Evolutionary conservation across 257 asterid genomes (phyloP).

Genomic region (Lithospermum erythrorhizon): DNA sequence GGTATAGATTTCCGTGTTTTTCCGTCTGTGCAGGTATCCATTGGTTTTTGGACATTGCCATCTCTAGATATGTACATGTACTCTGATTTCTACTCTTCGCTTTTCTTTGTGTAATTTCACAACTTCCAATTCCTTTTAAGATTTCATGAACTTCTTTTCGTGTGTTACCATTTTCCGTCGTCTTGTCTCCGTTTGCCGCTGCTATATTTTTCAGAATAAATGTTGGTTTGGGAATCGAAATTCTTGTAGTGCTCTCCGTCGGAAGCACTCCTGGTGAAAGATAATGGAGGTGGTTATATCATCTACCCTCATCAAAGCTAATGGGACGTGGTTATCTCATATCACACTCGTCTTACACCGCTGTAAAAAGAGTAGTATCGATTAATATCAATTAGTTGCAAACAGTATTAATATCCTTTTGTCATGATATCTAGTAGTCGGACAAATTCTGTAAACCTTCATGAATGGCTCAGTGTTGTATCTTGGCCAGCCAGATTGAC

Average conservation of each 20-base stretch:
- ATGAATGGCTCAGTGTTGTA: no score
- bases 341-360: background rate
- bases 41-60: background rate
- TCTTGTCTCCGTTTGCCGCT: conserved; percentile 1
- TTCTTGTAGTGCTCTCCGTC: background rate
- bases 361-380: no score
- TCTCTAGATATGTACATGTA: background rate
- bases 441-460: no score
- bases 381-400: no score
- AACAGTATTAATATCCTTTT: no score
- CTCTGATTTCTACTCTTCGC: background rate
- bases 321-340: background rate
- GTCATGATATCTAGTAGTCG: no score
- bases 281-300: background rate
- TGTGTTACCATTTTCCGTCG: background rate
- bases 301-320: no score
- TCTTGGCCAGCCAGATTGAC: no score
- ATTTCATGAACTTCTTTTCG: background rate
- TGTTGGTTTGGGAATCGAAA: background rate
- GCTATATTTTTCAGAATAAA: no score
- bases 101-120: no score
- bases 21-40: background rate
- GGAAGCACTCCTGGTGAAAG: background rate
- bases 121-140: no score
- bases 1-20: background rate